A percentile compares a stretch with the other conserved stretches of the same genome.
Conservation (phyloP, 495 filamentous ascomycete species). For the Annulohypoxylon stygium region DNA sequence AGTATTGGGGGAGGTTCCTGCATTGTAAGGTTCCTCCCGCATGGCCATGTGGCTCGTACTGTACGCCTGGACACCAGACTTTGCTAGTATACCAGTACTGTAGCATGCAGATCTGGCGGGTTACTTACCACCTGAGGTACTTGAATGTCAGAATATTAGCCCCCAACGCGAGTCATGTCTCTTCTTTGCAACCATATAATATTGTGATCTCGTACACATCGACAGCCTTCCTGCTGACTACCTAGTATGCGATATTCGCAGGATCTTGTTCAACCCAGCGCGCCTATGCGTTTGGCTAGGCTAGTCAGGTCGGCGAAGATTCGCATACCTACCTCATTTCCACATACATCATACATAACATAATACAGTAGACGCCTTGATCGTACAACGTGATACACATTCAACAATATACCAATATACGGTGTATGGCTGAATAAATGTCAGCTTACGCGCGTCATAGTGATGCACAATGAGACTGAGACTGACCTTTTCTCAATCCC, state of each 20-base stretch:
- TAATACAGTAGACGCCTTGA: constrained; percentile 11
- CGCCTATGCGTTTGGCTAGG: constrained; percentile 22
- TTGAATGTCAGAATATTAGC: not conserved
- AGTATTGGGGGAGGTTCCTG: constrained; percentile 39
- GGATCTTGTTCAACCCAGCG: constrained; percentile 11
- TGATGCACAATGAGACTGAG: constrained; percentile 12
- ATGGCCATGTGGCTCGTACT: constrained; percentile 39
- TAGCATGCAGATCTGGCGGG: constrained; percentile 19
- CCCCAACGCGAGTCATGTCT: constrained; percentile 1
- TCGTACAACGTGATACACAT: constrained; percentile 22
- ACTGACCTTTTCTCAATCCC: constrained; percentile 3
- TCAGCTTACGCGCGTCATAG: constrained; percentile 37
- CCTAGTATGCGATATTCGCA: not conserved
- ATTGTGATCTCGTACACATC: not conserved
- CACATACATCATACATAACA: not conserved
- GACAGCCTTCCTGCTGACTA: not conserved
- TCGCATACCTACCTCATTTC: not conserved
- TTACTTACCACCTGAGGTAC: not conserved
- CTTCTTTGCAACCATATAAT: not conserved
- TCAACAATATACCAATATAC: not conserved
- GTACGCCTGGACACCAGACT: not conserved
- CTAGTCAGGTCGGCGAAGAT: not conserved
- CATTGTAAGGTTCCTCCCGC: constrained; percentile 42
- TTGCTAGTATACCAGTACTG: not conserved
- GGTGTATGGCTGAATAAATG: constrained; percentile 3